Conservation (phyloP, 768 basidiomycete species). For the Russula emetica region DNA sequence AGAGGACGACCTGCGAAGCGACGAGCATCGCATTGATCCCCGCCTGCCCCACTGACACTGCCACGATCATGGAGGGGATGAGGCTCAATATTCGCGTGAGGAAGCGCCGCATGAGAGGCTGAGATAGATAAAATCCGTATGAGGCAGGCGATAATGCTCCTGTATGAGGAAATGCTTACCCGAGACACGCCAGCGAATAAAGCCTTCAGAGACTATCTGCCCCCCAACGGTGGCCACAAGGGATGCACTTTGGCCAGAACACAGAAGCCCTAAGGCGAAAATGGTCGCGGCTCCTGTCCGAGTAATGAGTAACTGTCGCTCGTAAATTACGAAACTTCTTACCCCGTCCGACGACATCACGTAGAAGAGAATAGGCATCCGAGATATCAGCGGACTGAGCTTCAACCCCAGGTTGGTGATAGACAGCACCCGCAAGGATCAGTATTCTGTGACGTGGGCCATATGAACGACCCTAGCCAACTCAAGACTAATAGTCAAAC, state of each 20-base stretch:
- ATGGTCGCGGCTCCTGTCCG: constrained; percentile 69
- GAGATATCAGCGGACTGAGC: constrained; percentile 65
- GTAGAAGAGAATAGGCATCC: constrained; percentile 76
- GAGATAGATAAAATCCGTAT: constrained; percentile 23
- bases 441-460: constrained; percentile 54
- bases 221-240: constrained; percentile 88
- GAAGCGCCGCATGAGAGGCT: constrained; percentile 77
- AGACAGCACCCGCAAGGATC: constrained; percentile 77
- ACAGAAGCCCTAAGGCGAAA: constrained; percentile 82
- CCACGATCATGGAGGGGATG: constrained; percentile 77
- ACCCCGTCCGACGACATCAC: constrained; percentile 63
- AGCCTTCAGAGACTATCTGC: constrained; percentile 87
- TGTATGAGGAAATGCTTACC: constrained; percentile 38
- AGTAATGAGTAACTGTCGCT: constrained; percentile 1
- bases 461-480: constrained; percentile 7
- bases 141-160: constrained; percentile 24
- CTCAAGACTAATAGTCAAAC: constrained; percentile 31
- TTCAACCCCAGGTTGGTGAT: constrained; percentile 46
- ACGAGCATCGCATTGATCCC: constrained; percentile 83
- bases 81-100: constrained; percentile 78
- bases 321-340: constrained; percentile 30
- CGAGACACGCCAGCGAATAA: constrained; percentile 80
- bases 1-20: constrained; percentile 77
- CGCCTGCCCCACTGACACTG: constrained; percentile 58
- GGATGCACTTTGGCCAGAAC: constrained; percentile 84